Evolutionary conservation across 768 basidiomycete genomes (phyloP), one percentile per base, ranked within the genome.

Genomic region (Infundibulicybe gibba): DNA sequence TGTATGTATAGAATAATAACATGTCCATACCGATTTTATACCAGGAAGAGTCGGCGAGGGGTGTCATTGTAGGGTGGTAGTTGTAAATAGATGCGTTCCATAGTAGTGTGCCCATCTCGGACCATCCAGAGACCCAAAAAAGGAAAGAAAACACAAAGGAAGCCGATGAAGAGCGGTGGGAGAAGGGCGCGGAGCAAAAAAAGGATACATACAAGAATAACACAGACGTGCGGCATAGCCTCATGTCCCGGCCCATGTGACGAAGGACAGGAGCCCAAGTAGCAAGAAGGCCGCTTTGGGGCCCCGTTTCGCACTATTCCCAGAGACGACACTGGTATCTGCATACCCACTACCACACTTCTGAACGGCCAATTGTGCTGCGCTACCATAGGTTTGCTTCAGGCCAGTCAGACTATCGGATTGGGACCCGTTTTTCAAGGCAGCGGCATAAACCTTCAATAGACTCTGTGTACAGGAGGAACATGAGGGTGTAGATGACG

Each of bases 391-490:
- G 25, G 80, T 77, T 45, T 64, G 46, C 49, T 66, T 49, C 44
- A 87, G 45, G 10, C 45, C 56, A 14, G 43, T 52, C 41, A 61
- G 41, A 5, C 20, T 42, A 21, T n/a, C 14, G 8, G 50, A 52
- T 32, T 56, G 51, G 0, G 54, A 58, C 9, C 59, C 19, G 32
- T 73, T 60, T 17, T 56, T 33, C 41, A 83, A 59, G 6, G 77
- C 76, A 4, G 58, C 47, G 6, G 70, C 70, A 58, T 84, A 90
- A 32, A 71, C 54, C 14, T 58, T 61, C 76, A 92, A 75, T 9
- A 88, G 50, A 50, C 61, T 71, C 61, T 79, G 75, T 16, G 79
- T 79, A 62, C 90, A 92, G 4, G 71, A 48, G 2, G 80, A 83
- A 60, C 90, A 92, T 13, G 78, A 71, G 14, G 75, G 76, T 14